Base-by-base conservation (phyloP, 352 stramenopile genomes). In the Globisporangium abappressorium region DNA sequence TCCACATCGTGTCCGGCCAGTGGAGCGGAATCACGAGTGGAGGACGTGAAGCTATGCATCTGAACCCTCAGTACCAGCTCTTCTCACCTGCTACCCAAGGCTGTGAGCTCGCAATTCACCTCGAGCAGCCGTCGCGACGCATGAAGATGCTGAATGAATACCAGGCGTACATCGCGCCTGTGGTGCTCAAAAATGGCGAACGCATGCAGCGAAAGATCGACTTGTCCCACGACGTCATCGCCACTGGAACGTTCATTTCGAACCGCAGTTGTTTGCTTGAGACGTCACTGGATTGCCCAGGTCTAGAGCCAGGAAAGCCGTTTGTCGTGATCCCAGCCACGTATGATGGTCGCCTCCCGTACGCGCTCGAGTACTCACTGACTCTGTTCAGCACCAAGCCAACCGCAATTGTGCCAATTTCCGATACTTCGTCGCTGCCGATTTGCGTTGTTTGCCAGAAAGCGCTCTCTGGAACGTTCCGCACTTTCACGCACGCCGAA, bases 1-100 rank as follows among this genome's bases (percentile, higher is more conserved):
- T 93, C 33, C 85, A 95, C 62, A 82, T 95, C 14, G 68, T 95
- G 46, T 78, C 74, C 20, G 84, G 85, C 15, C 85, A 91, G 68
- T 95, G 87, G 87, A 93, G 90, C 65, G 87, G 85, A 15, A 86
- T 92, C 58, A 95, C 85, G 3, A 88, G 81, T 26, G 87, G 87
- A 53, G 87, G 85, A 6, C 80, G 87, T 28, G 85, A 93, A 49
- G 87, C 85, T 7, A 90, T 95, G 80, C 87, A 95, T 64, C 61
- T 95, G 54, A 95, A 95, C 61, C 87, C 87, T n/a, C 87, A 95
- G 69, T 90, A 92, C 60, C 87, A 95, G 57, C 58, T 95, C 5
- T 90, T 91, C 49, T 88, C 81, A 54, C 85, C 85, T 20, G 75
- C 80, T 3, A 65, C 85, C 11, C 71, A 74, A 55, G 82, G 71